Base-by-base conservation (phyloP, 768 basidiomycete genomes). In the Lenzites betulinus region DNA sequence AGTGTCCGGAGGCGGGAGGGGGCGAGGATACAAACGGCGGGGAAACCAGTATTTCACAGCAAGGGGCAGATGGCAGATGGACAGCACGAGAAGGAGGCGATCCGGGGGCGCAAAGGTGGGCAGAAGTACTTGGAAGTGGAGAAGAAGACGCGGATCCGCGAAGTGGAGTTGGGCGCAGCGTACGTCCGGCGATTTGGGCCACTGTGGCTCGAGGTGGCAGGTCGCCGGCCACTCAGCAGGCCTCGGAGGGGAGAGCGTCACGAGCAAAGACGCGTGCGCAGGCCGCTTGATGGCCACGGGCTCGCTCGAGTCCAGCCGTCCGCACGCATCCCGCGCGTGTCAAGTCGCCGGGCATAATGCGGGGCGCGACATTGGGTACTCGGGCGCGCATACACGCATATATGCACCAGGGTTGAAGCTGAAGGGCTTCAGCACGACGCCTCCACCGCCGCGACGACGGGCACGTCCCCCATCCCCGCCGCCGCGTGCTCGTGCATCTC, bases 401-500 rank as follows among this genome's bases (percentile, higher is more conserved):
- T 13, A 36, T 13, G 35, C 35, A 36, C 35, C 35, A 7, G 35
- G 35, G 35, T 7, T 36, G 35, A 7, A 36, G 35, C 35, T 36
- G 35, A 36, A 7, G 35, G 35, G 35, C 35, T 13, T 36, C 35
- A 60, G 22, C 41, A 52, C 35, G 61, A 42, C 20, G 36, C 25
- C 49, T 55, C 54, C 35, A 50, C 55, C n/a, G n/a, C n/a, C n/a
- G n/a, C n/a, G n/a, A n/a, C n/a, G n/a, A n/a, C n/a, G n/a, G n/a
- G n/a, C n/a, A n/a, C n/a, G n/a, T n/a, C n/a, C n/a, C n/a, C n/a
- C n/a, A n/a, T n/a, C 36, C 15, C 54, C n/a, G 51, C 39, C 20
- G 41, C 48, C 33, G 44, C 28, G 48, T 54, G 30, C 54, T 52
- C 51, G 20, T 58, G 42, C 36, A 49, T 48, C 55, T 70, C 60